Evolutionary conservation across 2,329 filamentous ascomycete species (phyloP), one percentile per base, ranked within the genome.

Genomic region (Talaromyces rugulosus): DNA sequence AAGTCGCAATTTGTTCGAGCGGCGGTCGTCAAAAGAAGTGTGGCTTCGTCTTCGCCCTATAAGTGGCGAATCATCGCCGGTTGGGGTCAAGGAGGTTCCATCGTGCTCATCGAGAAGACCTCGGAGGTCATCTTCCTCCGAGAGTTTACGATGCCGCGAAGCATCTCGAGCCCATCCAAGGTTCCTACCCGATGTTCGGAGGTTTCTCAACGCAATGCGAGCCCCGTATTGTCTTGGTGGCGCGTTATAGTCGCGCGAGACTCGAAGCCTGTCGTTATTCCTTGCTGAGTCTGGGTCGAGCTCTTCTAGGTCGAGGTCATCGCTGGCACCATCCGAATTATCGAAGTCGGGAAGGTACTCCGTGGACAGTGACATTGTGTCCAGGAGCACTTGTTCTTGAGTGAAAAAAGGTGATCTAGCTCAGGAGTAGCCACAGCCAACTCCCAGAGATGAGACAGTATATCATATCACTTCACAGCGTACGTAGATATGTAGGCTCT

Each of bases 31-130:
- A 28, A 76, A 70, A 56, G 70, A 74, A 62, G 70, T 64, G 4
- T 71, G 73, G 40, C 76, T 67, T 78, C 79, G 68, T 70, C 79
- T 63, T 53, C 50, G 69, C 62, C 77, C 69, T 33, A 83, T 80
- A 23, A 96, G 81, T n/a, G 91, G 90, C 40, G 86, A 87, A 76
- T 94, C 88, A 66, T 94, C 91, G 55, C 87, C 86, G 27, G 81
- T 83, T 65, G 80, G 80, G 52, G 70, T 81, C 30, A 77, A 80
- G 70, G 81, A 79, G 23, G 81, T 78, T 5, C 79, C 81, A 51
- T 87, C 84, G 14, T 83, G 81, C 55, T 89, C 86, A 58, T 87
- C 86, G 59, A 94, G 78, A 60, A 95, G 79, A 5, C 84, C 85
- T 66, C 87, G 81, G 44, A 86, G 78, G 72, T 93, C 90, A 42